Conservation (phyloP, 768 basidiomycete species). For the Exidia glandulosa region DNA sequence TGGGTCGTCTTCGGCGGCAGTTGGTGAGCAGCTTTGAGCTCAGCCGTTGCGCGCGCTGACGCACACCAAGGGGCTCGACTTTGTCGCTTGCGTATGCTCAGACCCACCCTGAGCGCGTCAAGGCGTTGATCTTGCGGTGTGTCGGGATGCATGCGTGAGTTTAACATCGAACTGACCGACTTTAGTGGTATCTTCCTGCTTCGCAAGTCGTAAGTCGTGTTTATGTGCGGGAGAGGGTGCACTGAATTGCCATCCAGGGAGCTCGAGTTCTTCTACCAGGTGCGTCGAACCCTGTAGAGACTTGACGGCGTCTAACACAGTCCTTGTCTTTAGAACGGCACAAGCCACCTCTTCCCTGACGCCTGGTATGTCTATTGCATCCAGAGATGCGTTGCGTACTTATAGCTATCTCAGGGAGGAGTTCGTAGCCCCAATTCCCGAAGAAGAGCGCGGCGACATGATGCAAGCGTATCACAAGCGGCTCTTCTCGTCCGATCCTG, state of each 20-base stretch:
- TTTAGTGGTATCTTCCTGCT: constrained; percentile 80
- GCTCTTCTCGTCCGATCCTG: constrained; percentile 61
- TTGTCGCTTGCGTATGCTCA: constrained; percentile 80
- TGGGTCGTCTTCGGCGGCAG: constrained; percentile 96
- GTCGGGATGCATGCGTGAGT: background rate
- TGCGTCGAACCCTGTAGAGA: no score
- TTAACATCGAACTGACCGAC: background rate
- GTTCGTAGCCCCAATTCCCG: constrained; percentile 71
- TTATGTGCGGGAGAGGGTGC: background rate
- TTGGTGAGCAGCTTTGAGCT: constrained; percentile 38
- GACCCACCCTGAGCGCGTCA: constrained; percentile 74
- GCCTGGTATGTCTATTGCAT: constrained; percentile 50
- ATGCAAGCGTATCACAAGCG: constrained; percentile 75
- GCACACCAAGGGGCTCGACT: constrained; percentile 58
- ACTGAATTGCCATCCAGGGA: constrained; percentile 33
- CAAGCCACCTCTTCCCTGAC: constrained; percentile 75
- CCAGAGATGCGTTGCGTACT: background rate
- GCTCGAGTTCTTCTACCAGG: constrained; percentile 90
- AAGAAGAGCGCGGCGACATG: constrained; percentile 67
- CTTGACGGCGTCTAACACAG: no score
- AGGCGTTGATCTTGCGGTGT: constrained; percentile 53
- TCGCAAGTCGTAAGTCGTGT: constrained; percentile 45
- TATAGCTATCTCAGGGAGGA: constrained; percentile 50
- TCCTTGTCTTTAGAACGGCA: no score
- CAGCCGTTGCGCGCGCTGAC: background rate